Percentiles rank a stretch among this genome's conserved stretches.
Conservation (phyloP, 2,329 filamentous ascomycete species). For the Mycocentrospora acerina region DNA sequence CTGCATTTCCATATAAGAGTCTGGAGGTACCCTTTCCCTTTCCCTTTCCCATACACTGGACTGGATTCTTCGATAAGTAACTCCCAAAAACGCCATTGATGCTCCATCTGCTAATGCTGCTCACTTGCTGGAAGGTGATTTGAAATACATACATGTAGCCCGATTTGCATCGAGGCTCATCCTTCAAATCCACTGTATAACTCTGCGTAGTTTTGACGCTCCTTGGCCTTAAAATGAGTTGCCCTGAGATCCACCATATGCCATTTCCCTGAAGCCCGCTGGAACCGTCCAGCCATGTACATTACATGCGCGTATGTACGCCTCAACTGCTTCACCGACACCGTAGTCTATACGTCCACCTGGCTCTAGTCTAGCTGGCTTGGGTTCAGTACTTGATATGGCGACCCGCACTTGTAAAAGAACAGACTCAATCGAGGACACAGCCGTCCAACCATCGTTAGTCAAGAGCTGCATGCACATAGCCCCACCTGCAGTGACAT, state of each 20-base stretch:
- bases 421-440: constrained; percentile 73
- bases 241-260: constrained; percentile 31
- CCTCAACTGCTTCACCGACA: constrained; percentile 69
- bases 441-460: constrained; percentile 77
- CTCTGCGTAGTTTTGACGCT: too few species aligned
- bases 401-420: constrained; percentile 79
- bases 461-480: constrained; percentile 83
- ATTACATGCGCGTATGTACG: constrained; percentile 68
- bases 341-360: constrained; percentile 57
- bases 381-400: constrained; percentile 66
- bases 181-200: neutral
- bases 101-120: too few species aligned
- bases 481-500: constrained; percentile 81
- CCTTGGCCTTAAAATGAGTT: too few species aligned
- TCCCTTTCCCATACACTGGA: too few species aligned
- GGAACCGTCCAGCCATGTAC: constrained; percentile 75
- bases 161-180: too few species aligned
- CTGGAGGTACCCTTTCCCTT: too few species aligned
- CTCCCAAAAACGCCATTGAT: too few species aligned
- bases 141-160: too few species aligned
- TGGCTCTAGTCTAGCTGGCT: constrained; percentile 67
- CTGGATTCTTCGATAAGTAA: too few species aligned
- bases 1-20: too few species aligned
- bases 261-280: constrained; percentile 57
- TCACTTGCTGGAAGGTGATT: too few species aligned